phyloP scores from a whole-genome alignment of 23 red algal species.

The Cyanidiococcus yangmingshanensis region DNA sequence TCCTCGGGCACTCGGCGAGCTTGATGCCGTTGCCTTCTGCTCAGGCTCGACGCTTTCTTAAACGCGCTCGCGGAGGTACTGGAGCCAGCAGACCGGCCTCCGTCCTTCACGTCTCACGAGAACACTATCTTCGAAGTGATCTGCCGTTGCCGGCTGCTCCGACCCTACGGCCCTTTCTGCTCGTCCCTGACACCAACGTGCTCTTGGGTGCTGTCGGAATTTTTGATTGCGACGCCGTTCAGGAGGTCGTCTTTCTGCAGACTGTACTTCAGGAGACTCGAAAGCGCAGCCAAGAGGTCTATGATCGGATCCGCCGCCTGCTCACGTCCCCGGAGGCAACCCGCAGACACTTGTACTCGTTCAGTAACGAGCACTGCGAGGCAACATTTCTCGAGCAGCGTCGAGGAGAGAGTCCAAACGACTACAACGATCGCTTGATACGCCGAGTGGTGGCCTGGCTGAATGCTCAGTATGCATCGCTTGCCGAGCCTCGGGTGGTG shows the following conservation, averaged over 20 bases:
- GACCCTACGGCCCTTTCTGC: constrained; percentile 27
- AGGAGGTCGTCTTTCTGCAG: constrained; percentile 65
- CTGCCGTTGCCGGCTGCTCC: constrained; percentile 30
- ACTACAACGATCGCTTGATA: constrained; percentile 33
- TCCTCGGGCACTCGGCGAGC: too few relatives aligned
- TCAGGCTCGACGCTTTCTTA: constrained; percentile 1
- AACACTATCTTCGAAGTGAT: constrained; percentile 91
- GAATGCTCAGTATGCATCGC: constrained; percentile 24
- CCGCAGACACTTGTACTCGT: constrained; percentile 23
- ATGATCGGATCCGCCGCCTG: constrained; percentile 40
- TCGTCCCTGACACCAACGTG: constrained; percentile 47
- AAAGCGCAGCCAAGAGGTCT: constrained; percentile 35
- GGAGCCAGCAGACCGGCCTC: background rate
- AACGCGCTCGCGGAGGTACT: background rate
- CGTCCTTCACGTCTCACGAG: constrained; percentile 51
- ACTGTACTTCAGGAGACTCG: constrained; percentile 64
- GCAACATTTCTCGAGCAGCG: constrained; percentile 48
- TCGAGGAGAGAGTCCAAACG: constrained; percentile 38
- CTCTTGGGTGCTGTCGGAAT: constrained; percentile 52
- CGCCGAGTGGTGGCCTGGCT: constrained; percentile 40
- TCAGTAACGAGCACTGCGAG: constrained; percentile 46
- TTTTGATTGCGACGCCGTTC: constrained; percentile 35
- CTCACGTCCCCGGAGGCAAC: constrained; percentile 45
- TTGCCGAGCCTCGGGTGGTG: constrained; percentile 33
- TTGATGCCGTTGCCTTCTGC: background rate